Evolutionary conservation across 345 rosid genomes (phyloP).

Genomic region (Salix udensis): DNA sequence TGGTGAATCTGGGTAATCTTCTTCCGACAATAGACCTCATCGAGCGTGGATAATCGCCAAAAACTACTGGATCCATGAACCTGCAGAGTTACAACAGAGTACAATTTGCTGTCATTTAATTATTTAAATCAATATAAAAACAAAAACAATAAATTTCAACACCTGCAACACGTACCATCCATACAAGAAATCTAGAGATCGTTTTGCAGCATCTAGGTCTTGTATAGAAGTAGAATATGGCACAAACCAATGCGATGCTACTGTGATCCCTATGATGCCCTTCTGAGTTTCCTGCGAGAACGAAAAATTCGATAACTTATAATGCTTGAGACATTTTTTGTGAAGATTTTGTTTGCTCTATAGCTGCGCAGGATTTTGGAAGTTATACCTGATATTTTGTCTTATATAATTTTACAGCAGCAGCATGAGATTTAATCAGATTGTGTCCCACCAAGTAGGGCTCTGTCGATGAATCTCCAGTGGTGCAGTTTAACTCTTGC

Average conservation of each 20-base stretch:
- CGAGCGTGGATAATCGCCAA: conserved; percentile 39
- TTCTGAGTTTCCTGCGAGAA: conserved; percentile 32
- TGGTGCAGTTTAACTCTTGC: conserved; percentile 1
- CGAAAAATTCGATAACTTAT: not conserved
- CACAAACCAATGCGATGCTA: conserved; percentile 37
- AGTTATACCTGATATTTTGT: conserved; percentile 23
- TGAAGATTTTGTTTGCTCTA: too few relatives aligned
- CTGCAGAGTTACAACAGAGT: conserved; percentile 7
- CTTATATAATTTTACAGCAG: conserved; percentile 26
- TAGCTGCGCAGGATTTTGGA: too few relatives aligned
- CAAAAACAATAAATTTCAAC: too few relatives aligned
- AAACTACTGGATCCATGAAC: conserved; percentile 39
- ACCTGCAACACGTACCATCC: conserved; percentile 31
- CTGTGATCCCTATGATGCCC: conserved; percentile 45
- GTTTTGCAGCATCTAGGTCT: conserved; percentile 29
- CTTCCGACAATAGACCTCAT: conserved; percentile 30
- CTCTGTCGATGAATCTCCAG: conserved; percentile 30
- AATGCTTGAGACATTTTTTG: too few relatives aligned
- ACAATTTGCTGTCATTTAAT: too few relatives aligned
- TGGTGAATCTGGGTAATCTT: conserved; percentile 36
- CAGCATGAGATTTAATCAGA: conserved; percentile 29
- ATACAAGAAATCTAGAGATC: conserved; percentile 36
- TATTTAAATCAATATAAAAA: too few relatives aligned
- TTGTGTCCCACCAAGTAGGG: conserved; percentile 32
- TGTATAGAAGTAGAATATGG: conserved; percentile 31